Percentiles rank a stretch among this genome's conserved stretches.
phyloP scores from a whole-genome alignment of 192 early-diverging fungal genomes.

The Backusella psychrophila region DNA sequence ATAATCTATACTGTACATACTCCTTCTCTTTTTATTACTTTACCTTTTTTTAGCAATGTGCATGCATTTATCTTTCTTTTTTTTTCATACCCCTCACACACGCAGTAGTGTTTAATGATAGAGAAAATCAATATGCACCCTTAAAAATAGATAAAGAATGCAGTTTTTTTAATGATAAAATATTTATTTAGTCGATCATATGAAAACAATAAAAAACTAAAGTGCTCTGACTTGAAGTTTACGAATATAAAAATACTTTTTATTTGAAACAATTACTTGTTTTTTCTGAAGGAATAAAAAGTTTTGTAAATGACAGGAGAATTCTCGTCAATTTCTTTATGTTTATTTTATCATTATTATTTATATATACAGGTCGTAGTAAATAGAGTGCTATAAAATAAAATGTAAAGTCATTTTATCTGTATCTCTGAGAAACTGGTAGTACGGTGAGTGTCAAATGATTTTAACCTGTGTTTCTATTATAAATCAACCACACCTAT shows the following conservation, averaged over 20 bases:
- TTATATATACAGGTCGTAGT: too few species aligned
- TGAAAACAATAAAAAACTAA: neutral
- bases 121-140: neutral
- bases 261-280: neutral
- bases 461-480: neutral
- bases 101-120: neutral
- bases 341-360: neutral
- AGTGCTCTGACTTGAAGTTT: neutral
- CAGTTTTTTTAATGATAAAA: slow-evolving; percentile 1
- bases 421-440: neutral
- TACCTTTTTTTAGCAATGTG: neutral
- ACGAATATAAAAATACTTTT: neutral
- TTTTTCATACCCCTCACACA: neutral
- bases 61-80: neutral
- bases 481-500: neutral
- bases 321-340: neutral
- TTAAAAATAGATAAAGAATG: slow-evolving; percentile 5
- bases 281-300: neutral
- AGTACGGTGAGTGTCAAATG: neutral
- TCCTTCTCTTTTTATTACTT: neutral
- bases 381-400: too few species aligned
- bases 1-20: neutral
- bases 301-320: neutral
- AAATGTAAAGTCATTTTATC: neutral
- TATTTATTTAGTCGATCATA: neutral